phyloP scores from a whole-genome alignment of 345 rosid species.

The Kernera saxatilis region DNA sequence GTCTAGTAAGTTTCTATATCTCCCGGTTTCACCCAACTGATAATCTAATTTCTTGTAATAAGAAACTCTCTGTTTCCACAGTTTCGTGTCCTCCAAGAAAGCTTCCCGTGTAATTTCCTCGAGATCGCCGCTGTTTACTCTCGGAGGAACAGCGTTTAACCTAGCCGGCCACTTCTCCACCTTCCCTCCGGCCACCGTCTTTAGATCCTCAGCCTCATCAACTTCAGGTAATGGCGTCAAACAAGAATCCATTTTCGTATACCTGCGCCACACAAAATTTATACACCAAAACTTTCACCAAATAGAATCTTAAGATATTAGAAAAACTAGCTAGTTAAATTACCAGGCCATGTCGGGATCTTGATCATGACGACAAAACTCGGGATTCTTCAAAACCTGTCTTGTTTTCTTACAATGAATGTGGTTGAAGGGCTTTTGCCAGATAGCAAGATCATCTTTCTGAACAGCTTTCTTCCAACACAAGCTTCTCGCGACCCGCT shows the following conservation, averaged over 20 bases:
- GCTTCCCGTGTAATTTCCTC: slow-evolving; percentile 46
- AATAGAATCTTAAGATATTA: neutral
- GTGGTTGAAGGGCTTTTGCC: slow-evolving; percentile 89
- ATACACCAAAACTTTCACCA: neutral
- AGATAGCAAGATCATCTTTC: slow-evolving; percentile 64
- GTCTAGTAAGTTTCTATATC: slow-evolving; percentile 83
- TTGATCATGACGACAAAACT: slow-evolving; percentile 58
- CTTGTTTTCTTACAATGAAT: slow-evolving; percentile 56
- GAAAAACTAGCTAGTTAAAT: slow-evolving; percentile 11
- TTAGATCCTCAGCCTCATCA: slow-evolving; percentile 36
- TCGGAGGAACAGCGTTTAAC: slow-evolving; percentile 65
- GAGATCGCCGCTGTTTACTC: slow-evolving; percentile 53
- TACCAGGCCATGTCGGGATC: slow-evolving; percentile 90
- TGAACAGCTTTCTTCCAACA: slow-evolving; percentile 85
- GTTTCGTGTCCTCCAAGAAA: slow-evolving; percentile 47
- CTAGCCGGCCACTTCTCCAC: slow-evolving; percentile 80
- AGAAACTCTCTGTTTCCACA: slow-evolving; percentile 67
- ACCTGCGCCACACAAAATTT: slow-evolving; percentile 35
- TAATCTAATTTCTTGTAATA: slow-evolving; percentile 65
- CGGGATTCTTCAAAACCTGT: slow-evolving; percentile 50
- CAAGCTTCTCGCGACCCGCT: slow-evolving; percentile 53
- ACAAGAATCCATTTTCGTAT: slow-evolving; percentile 77
- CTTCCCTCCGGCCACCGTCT: slow-evolving; percentile 66
- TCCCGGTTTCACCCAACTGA: slow-evolving; percentile 60
- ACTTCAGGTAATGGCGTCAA: slow-evolving; percentile 80